Evolutionary conservation across 352 stramenopile species (phyloP), one percentile per base, ranked within the genome.

Genomic region (Phytophthora tubulina): DNA sequence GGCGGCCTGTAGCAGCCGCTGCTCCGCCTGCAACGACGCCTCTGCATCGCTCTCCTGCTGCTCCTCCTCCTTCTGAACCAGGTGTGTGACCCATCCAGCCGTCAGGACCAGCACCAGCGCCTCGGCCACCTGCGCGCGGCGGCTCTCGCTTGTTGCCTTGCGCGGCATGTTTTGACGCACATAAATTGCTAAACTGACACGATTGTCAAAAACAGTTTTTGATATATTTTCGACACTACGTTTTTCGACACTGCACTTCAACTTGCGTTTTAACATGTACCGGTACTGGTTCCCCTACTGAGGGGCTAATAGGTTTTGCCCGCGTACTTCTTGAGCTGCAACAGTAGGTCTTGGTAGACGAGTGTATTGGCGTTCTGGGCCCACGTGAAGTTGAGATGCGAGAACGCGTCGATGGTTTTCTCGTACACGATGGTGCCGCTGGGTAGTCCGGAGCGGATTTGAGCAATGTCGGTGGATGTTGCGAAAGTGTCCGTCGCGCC

Each of bases 321-420:
- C 11, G 81, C 75, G 36, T 80, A 82, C 45, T 66, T 55, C 27
- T 80, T 64, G 48, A 88, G 75, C 21, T 85, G 70, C 6, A 14
- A 32, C 30, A 87, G 62, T 15, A 87, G 52, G 13, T 81, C 68
- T 54, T 68, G 32, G 52, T 88, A 85, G 49, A 88, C 62, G 32
- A 65, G 64, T 13, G 74, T 56, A 14, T 68, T 72, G 21, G 62
- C 70, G 41, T 87, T 84, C 42, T 59, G 61, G 3, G 75, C 75
- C 80, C 80, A 88, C 11, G 78, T 84, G 58, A 84, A 88, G 75
- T 88, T 77, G 33, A 88, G 56, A 56, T 88, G 80, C 56, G 81
- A 85, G 59, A 82, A 82, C 9, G 53, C 45, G 8, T 80, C 51
- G 30, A 82, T 56, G 13, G 57, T 53, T 51, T 80, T 73, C 52